These are phyloP conservation scores for Hansenula sp. DNA, from an alignment of 1,139 yeast genomes.

Conservation along the genomic window DNA sequence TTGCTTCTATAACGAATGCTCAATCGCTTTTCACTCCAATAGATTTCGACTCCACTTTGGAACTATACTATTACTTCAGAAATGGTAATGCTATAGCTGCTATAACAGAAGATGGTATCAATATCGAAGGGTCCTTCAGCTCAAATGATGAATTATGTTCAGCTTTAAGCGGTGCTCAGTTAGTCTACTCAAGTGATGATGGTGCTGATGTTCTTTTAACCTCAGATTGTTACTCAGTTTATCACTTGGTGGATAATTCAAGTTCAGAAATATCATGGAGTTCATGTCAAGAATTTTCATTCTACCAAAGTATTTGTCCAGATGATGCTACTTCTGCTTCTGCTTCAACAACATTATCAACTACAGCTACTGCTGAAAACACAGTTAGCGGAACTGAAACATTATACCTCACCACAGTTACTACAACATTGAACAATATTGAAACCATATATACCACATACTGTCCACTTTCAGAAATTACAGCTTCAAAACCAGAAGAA, in stretches of 20 bases:
- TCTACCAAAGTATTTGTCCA: slow-evolving; percentile 14
- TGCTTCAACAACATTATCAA: not conserved
- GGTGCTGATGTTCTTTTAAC: slow-evolving; percentile 15
- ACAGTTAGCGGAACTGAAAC: slow-evolving; percentile 9
- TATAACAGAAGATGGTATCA: slow-evolving; percentile 11
- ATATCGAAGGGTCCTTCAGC: slow-evolving; percentile 10
- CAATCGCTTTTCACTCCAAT: slow-evolving; percentile 14
- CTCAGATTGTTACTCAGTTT: slow-evolving; percentile 20
- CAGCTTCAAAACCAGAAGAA: slow-evolving; percentile 4
- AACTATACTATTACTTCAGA: slow-evolving; percentile 17
- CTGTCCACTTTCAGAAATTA: slow-evolving; percentile 14
- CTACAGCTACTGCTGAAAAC: not conserved
- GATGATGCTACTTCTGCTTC: slow-evolving; percentile 1
- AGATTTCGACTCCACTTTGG: slow-evolving; percentile 11
- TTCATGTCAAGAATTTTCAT: slow-evolving; percentile 21
- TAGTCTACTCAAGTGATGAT: slow-evolving; percentile 17
- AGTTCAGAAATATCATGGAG: slow-evolving; percentile 15
- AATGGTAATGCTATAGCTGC: slow-evolving; percentile 10
- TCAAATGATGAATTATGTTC: slow-evolving; percentile 10
- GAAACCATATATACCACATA: slow-evolving; percentile 17
- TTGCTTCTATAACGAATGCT: slow-evolving; percentile 9
- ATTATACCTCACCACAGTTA: slow-evolving; percentile 13
- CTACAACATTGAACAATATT: slow-evolving; percentile 10
- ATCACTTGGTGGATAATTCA: slow-evolving; percentile 12
- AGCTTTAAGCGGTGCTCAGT: slow-evolving; percentile 14